phyloP scores from a whole-genome alignment of 257 asterid genomes.

The Pogostemon cablin region DNA sequence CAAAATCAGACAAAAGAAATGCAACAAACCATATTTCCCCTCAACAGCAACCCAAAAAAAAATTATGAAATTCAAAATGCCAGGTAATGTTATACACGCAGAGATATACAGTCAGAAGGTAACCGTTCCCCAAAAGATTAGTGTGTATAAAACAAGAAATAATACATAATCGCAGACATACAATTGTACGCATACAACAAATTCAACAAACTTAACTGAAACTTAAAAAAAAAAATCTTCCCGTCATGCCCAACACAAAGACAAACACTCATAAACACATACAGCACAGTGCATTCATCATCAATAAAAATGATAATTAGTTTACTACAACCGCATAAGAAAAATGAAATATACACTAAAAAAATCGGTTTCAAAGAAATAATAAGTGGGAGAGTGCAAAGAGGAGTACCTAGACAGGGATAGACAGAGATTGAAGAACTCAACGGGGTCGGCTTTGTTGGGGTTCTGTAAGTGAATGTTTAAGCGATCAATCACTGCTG shows the following conservation, averaged over 20 bases:
- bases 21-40: constrained; percentile 9
- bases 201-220: background rate
- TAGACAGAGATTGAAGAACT: constrained; percentile 58
- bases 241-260: constrained; percentile 5
- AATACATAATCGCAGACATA: background rate
- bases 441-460: constrained; percentile 34
- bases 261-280: background rate
- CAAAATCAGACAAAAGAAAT: background rate
- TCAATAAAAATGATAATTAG: constrained; percentile 2
- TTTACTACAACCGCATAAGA: background rate
- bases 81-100: background rate
- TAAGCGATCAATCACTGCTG: constrained; percentile 58
- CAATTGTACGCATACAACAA: constrained; percentile 10
- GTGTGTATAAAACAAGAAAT: background rate
- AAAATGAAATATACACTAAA: background rate
- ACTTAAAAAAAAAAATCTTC: background rate
- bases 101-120: constrained; percentile 2
- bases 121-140: background rate
- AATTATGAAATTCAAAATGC: background rate
- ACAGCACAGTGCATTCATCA: constrained; percentile 9
- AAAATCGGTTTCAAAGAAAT: constrained; percentile 8
- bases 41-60: constrained; percentile 17
- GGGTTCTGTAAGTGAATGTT: constrained; percentile 22
- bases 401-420: constrained; percentile 63
- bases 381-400: background rate